These are phyloP conservation scores for Leishmania tropica DNA, from an alignment of 208 protist species.

Conservation along the genomic window DNA sequence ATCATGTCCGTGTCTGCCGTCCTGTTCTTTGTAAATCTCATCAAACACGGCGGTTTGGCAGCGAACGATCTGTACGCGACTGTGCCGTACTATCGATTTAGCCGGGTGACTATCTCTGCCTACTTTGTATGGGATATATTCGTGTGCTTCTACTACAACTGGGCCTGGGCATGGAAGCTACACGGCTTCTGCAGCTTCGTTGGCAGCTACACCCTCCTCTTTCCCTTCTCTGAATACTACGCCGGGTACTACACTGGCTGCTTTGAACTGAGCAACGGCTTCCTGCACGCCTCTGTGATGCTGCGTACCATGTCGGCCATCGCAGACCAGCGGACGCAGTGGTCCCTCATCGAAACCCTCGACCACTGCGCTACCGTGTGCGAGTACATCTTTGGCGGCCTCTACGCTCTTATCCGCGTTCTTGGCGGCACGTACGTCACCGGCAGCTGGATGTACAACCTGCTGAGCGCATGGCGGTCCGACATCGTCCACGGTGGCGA, in stretches of 20 bases:
- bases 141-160: constrained; percentile 76
- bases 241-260: constrained; percentile 83
- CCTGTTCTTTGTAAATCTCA: constrained; percentile 58
- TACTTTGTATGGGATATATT: constrained; percentile 89
- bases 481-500: constrained; percentile 31
- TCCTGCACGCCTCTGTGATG: constrained; percentile 65
- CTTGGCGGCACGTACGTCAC: constrained; percentile 66
- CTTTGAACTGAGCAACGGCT: constrained; percentile 83
- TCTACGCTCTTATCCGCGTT: constrained; percentile 76
- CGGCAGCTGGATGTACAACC: constrained; percentile 41
- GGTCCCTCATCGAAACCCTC: constrained; percentile 23
- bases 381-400: constrained; percentile 65
- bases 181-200: constrained; percentile 75
- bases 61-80: constrained; percentile 49
- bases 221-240: constrained; percentile 78
- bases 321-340: constrained; percentile 20
- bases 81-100: constrained; percentile 68
- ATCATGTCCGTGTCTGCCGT: constrained; percentile 68
- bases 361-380: constrained; percentile 26
- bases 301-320: constrained; percentile 39
- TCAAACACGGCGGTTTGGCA: constrained; percentile 32
- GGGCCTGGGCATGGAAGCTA: constrained; percentile 72
- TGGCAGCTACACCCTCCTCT: constrained; percentile 69
- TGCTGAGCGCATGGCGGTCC: constrained; percentile 32
- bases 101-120: constrained; percentile 58